phyloP scores from a whole-genome alignment of 768 basidiomycete species.

The Leucocoprinus birnbaumii region DNA sequence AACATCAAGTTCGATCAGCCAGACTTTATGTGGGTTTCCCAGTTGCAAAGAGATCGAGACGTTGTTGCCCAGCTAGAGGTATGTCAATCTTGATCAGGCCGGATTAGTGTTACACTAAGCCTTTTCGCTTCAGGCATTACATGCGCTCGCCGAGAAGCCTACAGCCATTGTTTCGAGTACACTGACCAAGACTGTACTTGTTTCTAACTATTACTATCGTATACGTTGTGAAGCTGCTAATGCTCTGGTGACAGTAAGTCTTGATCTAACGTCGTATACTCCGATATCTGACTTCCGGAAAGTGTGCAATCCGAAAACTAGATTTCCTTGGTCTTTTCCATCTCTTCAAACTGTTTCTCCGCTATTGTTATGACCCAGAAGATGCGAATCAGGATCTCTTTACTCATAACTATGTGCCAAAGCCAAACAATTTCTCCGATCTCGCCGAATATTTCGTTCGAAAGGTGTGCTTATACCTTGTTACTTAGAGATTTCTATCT shows the following conservation, averaged over 20 bases:
- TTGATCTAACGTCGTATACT: constrained; percentile 2
- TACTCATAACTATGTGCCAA: constrained; percentile 85
- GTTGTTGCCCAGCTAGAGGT: constrained; percentile 98
- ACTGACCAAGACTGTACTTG: constrained; percentile 89
- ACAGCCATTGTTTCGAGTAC: constrained; percentile 87
- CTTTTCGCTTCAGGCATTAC: constrained; percentile 72
- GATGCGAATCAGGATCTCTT: constrained; percentile 82
- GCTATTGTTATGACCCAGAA: constrained; percentile 87
- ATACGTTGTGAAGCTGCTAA: constrained; percentile 93
- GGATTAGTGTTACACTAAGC: neutral
- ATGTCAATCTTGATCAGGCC: constrained; percentile 21
- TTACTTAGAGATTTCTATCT: neutral
- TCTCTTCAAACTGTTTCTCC: constrained; percentile 91
- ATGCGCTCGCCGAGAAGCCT: constrained; percentile 78
- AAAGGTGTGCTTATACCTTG: constrained; percentile 56
- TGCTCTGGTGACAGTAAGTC: constrained; percentile 74
- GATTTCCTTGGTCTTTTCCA: constrained; percentile 94
- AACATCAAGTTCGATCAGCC: constrained; percentile 89
- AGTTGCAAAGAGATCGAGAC: constrained; percentile 92
- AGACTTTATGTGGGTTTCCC: constrained; percentile 98
- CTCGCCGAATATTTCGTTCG: constrained; percentile 92
- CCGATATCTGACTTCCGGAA: constrained; percentile 14
- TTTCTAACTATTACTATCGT: constrained; percentile 94
- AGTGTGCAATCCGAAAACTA: constrained; percentile 83
- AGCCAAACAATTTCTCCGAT: constrained; percentile 92